A percentile compares a stretch with the other conserved stretches of the same genome.
Conservation (phyloP, 768 basidiomycete genomes). For the Tulasnella sp. region DNA sequence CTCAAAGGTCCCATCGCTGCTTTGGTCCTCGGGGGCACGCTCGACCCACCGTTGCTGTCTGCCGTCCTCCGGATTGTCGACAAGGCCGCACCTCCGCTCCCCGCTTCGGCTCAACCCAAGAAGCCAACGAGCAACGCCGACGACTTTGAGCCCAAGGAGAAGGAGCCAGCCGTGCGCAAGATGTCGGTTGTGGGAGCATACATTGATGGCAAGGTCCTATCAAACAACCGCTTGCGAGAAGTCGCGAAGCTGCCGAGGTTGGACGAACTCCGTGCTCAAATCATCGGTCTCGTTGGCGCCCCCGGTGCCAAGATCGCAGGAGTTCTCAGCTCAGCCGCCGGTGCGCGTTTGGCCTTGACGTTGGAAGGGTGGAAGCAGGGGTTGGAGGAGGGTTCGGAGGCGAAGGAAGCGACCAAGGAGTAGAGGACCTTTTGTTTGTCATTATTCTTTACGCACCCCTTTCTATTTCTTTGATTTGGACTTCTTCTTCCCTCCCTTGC, state of each 20-base stretch:
- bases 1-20: slow-evolving; percentile 10
- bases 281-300: slow-evolving; percentile 1
- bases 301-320: not conserved
- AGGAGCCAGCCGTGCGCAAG: not conserved
- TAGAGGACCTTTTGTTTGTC: not conserved
- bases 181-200: slow-evolving; percentile 3
- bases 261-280: slow-evolving; percentile 4
- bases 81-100: not conserved
- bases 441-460: not conserved
- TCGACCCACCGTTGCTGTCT: slow-evolving; percentile 5
- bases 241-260: slow-evolving; percentile 8
- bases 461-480: not conserved
- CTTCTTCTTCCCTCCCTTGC: not conserved
- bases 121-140: not conserved
- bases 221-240: not conserved
- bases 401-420: not conserved
- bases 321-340: slow-evolving; percentile 2
- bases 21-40: not conserved
- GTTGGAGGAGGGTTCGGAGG: not conserved
- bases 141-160: slow-evolving; percentile 3
- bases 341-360: not conserved
- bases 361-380: slow-evolving; percentile 8
- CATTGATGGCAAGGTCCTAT: slow-evolving; percentile 8
- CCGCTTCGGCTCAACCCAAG: not conserved
- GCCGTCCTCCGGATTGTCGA: not conserved